Evolutionary conservation across 2,329 filamentous ascomycete genomes (phyloP).

Genomic region (Aspergillus carbonarius): DNA sequence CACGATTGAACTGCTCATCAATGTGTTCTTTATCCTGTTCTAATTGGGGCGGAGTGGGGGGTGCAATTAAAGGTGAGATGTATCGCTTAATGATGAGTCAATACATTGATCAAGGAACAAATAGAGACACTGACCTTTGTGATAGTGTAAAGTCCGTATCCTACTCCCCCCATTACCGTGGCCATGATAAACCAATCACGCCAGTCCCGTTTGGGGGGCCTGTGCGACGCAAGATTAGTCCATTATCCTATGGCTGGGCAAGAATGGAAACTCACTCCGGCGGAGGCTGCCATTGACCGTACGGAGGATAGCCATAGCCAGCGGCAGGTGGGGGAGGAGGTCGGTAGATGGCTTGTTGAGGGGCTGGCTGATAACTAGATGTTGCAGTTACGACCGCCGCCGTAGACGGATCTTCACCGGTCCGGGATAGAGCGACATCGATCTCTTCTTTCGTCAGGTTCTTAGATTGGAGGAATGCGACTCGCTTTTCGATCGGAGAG

Average conservation of each 20-base stretch:
- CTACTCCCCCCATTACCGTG: conserved; percentile 83
- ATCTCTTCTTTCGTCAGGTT: conserved; percentile 97
- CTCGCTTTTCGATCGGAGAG: conserved; percentile 86
- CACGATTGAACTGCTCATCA: conserved; percentile 88
- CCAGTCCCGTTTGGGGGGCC: conserved; percentile 81
- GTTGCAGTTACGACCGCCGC: conserved; percentile 46
- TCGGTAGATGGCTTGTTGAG: conserved; percentile 40
- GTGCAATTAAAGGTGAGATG: conserved; percentile 83
- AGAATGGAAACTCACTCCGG: conserved; percentile 49
- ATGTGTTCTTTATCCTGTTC: conserved; percentile 92
- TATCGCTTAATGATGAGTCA: conserved; percentile 65
- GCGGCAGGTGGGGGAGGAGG: conserved; percentile 43
- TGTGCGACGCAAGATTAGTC: conserved; percentile 18
- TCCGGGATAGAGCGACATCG: conserved; percentile 75
- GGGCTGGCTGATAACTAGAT: conserved; percentile 47
- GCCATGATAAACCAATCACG: conserved; percentile 99
- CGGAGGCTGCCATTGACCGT: conserved; percentile 54
- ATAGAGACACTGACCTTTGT: conserved; percentile 65
- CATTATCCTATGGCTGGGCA: neutral
- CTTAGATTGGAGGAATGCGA: conserved; percentile 92
- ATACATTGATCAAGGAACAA: neutral
- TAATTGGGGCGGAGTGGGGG: conserved; percentile 88
- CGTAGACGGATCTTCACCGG: conserved; percentile 59
- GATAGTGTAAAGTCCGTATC: conserved; percentile 84
- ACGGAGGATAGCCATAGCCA: conserved; percentile 52